These are phyloP conservation scores for Myxozyma lipomycoides DNA, from an alignment of 805 yeast genomes.

Conservation along the genomic window DNA sequence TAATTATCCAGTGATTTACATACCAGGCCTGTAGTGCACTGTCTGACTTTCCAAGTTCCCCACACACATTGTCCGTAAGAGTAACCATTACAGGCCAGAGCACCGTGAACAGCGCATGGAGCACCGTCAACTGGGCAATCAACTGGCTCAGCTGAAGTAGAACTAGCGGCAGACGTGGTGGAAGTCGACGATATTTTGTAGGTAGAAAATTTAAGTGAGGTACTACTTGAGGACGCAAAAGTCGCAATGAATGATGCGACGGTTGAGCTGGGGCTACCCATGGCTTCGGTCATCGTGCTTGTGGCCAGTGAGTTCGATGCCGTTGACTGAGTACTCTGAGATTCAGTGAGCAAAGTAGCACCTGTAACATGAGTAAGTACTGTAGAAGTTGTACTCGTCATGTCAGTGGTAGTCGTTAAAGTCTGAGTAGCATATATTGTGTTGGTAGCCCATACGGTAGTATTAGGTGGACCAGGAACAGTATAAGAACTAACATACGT, in stretches of 20 bases:
- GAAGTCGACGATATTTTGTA: constrained; percentile 6
- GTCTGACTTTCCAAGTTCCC: constrained; percentile 34
- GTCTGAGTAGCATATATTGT: background rate
- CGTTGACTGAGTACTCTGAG: background rate
- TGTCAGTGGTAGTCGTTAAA: background rate
- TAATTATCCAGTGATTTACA: constrained; percentile 28
- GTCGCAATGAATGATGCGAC: background rate
- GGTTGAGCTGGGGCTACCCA: background rate
- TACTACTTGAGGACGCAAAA: background rate
- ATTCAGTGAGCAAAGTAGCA: background rate
- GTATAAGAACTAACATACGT: background rate
- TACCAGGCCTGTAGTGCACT: constrained; percentile 35
- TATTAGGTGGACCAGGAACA: background rate
- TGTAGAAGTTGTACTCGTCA: background rate
- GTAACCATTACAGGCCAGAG: constrained; percentile 31
- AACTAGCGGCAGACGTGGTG: background rate
- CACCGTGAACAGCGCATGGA: constrained; percentile 32
- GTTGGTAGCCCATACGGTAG: background rate
- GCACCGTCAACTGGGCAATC: constrained; percentile 27
- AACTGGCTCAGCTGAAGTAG: constrained; percentile 4
- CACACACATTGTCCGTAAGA: constrained; percentile 32
- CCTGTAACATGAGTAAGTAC: background rate
- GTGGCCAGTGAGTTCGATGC: no score
- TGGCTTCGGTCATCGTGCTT: no score
- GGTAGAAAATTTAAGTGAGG: constrained; percentile 7